Evolutionary conservation across 441 rosid species (phyloP).

Genomic region (Euphorbia celastroides): DNA sequence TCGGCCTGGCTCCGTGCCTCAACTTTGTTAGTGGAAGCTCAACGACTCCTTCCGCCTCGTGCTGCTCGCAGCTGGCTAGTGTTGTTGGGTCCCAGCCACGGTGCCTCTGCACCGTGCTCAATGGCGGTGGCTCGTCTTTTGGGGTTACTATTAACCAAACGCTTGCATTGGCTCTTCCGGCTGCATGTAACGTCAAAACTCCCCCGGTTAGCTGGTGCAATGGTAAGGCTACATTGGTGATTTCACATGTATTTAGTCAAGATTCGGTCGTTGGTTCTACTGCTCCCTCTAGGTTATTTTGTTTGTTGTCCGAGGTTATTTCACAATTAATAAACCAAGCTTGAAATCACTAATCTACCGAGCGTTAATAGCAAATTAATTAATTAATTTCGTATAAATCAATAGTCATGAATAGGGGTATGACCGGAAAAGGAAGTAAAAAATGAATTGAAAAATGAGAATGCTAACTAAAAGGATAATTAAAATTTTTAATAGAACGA

Average conservation of each 20-base stretch:
- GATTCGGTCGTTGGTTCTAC: too few relatives aligned
- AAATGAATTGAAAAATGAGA: too few relatives aligned
- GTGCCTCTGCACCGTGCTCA: slow-evolving; percentile 46
- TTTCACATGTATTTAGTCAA: background rate
- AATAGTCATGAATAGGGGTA: too few relatives aligned
- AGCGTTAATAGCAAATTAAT: too few relatives aligned
- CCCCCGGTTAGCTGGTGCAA: slow-evolving; percentile 52
- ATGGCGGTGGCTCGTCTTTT: slow-evolving; percentile 35
- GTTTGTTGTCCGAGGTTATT: too few relatives aligned
- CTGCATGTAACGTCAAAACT: slow-evolving; percentile 46
- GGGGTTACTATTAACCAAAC: slow-evolving; percentile 51
- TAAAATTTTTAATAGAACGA: too few relatives aligned
- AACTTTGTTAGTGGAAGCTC: slow-evolving; percentile 46
- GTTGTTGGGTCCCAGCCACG: slow-evolving; percentile 43
- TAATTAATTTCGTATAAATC: too few relatives aligned
- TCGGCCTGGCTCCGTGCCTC: slow-evolving; percentile 48
- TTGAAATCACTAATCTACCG: too few relatives aligned
- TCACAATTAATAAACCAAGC: too few relatives aligned
- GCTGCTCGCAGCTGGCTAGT: slow-evolving; percentile 48
- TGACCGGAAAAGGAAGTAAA: too few relatives aligned
- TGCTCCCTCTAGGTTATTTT: too few relatives aligned
- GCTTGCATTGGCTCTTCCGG: slow-evolving; percentile 48
- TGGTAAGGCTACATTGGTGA: slow-evolving; percentile 22
- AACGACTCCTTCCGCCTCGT: slow-evolving; percentile 41
- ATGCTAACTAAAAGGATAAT: too few relatives aligned